A percentile compares a stretch with the other conserved stretches of the same genome.
These are phyloP conservation scores for Helotiales sp. DNA, from an alignment of 2,329 filamentous ascomycete species.

Conservation along the genomic window DNA sequence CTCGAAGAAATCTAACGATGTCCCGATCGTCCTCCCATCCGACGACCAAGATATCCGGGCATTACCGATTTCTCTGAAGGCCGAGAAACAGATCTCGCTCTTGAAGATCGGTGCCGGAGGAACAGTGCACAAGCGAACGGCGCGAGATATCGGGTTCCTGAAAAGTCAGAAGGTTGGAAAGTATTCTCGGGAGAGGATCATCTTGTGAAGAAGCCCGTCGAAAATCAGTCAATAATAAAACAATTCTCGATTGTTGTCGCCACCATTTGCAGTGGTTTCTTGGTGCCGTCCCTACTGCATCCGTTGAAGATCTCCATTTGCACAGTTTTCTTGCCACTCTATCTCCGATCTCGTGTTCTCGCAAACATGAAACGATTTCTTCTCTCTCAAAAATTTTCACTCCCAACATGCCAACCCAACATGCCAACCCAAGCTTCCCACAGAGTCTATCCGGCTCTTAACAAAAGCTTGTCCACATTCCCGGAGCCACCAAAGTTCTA, in stretches of 20 bases:
- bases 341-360: conserved; percentile 4
- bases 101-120: conserved; percentile 70
- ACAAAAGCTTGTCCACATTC: conserved; percentile 13
- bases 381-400: neutral
- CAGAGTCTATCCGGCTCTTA: neutral
- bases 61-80: conserved; percentile 76
- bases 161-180: conserved; percentile 79
- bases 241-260: neutral
- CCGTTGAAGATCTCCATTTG: neutral
- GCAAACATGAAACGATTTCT: neutral
- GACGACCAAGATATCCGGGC: conserved; percentile 51
- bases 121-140: conserved; percentile 70
- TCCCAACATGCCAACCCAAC: neutral
- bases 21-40: conserved; percentile 51
- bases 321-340: conserved; percentile 9
- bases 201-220: conserved; percentile 47
- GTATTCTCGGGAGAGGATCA: conserved; percentile 82
- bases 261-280: neutral
- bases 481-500: neutral
- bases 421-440: too few relatives aligned
- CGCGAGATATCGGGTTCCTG: conserved; percentile 76
- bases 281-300: neutral
- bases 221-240: neutral
- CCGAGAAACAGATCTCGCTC: conserved; percentile 53
- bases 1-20: conserved; percentile 45